Evolutionary conservation across 192 early-diverging fungal genomes (phyloP).

Genomic region (Mortierella antarctica): DNA sequence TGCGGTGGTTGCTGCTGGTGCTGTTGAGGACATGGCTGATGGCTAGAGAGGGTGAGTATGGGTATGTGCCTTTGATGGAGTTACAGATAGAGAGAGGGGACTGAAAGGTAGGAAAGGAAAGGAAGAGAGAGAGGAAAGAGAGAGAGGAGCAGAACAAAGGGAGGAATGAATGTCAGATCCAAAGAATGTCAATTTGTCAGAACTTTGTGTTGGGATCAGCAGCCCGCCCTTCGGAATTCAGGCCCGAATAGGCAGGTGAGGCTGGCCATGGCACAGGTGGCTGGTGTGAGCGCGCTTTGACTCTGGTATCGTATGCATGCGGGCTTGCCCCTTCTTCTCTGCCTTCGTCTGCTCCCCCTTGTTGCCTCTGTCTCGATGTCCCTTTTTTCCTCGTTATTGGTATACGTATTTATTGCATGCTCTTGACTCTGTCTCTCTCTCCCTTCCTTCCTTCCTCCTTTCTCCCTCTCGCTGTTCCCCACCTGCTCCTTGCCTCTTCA

Average conservation of each 20-base stretch:
- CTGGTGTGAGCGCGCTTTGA: not conserved
- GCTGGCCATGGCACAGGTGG: not conserved
- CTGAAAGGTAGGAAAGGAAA: not conserved
- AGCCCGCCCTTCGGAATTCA: not conserved
- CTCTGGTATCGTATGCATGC: not conserved
- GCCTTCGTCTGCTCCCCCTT: not conserved
- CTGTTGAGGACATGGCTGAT: no score
- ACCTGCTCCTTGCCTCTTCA: not conserved
- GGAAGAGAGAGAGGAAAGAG: not conserved
- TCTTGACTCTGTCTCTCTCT: not conserved
- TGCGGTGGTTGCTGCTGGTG: no score
- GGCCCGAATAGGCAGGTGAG: not conserved
- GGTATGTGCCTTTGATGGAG: no score
- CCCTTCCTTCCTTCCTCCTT: not conserved
- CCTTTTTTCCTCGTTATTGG: not conserved
- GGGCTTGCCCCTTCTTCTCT: not conserved
- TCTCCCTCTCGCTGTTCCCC: not conserved
- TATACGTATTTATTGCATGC: not conserved
- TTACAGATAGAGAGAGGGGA: not conserved
- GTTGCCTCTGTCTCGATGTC: not conserved
- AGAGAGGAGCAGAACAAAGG: not conserved
- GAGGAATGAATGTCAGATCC: conserved; percentile 1
- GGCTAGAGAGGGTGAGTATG: no score
- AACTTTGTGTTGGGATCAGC: not conserved
- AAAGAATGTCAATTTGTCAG: not conserved